A percentile compares a stretch with the other conserved stretches of the same genome.
These are phyloP conservation scores for Pseudopediastrum boryanum DNA, from an alignment of 139 green algal species.

Conservation along the genomic window DNA sequence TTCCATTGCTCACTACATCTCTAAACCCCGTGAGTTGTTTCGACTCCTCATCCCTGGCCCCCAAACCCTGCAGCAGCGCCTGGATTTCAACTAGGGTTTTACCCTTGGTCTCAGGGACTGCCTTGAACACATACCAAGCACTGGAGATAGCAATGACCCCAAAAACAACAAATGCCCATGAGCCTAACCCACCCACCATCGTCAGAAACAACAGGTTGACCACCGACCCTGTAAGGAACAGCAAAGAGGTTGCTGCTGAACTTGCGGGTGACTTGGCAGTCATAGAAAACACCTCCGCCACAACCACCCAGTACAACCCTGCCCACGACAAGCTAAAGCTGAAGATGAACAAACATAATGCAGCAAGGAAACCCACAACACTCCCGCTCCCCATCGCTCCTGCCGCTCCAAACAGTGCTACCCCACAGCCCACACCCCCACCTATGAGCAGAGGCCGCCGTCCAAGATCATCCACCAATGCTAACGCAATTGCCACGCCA, in stretches of 20 bases:
- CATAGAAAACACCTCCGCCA: slow-evolving; percentile 82
- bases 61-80: slow-evolving; percentile 33
- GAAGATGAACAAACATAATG: slow-evolving; percentile 84
- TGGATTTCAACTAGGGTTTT: slow-evolving; percentile 68
- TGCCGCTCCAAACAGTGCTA: slow-evolving; percentile 37
- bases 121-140: slow-evolving; percentile 55
- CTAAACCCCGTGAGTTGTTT: not conserved
- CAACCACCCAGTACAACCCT: slow-evolving; percentile 84
- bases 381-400: slow-evolving; percentile 36
- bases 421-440: slow-evolving; percentile 55
- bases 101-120: slow-evolving; percentile 80
- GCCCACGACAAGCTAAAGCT: slow-evolving; percentile 70
- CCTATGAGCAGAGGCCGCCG: slow-evolving; percentile 77
- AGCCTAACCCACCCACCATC: slow-evolving; percentile 54
- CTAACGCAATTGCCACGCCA: slow-evolving; percentile 53
- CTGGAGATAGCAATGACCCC: slow-evolving; percentile 43
- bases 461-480: slow-evolving; percentile 71
- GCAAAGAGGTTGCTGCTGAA: slow-evolving; percentile 56
- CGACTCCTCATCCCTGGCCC: not conserved
- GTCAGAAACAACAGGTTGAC: slow-evolving; percentile 78
- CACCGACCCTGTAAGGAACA: slow-evolving; percentile 71
- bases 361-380: slow-evolving; percentile 39
- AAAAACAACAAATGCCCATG: slow-evolving; percentile 62
- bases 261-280: slow-evolving; percentile 39
- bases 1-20: not conserved